Percentiles rank a stretch among this genome's conserved stretches.
Evolutionary conservation across 2,329 filamentous ascomycete genomes (phyloP).

Genomic region (Colletotrichum costaricense): DNA sequence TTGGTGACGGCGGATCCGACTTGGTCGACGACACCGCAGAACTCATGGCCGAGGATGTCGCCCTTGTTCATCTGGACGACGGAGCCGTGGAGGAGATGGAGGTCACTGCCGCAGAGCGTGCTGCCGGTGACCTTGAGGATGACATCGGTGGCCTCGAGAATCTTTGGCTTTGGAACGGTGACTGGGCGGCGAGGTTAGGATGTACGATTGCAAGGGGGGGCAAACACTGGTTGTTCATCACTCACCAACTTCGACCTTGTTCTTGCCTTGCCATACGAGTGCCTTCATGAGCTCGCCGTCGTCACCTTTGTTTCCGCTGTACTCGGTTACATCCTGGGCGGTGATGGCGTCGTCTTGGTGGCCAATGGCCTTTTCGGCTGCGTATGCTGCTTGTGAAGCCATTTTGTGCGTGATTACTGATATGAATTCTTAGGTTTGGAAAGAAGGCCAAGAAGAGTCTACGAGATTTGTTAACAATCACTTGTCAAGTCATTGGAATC

Average conservation of each 20-base stretch:
- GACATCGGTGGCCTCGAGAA: conserved; percentile 80
- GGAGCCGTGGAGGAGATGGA: conserved; percentile 66
- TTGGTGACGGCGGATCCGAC: conserved; percentile 66
- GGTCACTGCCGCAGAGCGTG: conserved; percentile 69
- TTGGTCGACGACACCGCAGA: conserved; percentile 66
- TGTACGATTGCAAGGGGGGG: too few relatives aligned
- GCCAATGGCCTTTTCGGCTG: conserved; percentile 74
- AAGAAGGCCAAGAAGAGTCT: background rate
- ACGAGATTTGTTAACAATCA: background rate
- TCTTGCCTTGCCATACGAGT: conserved; percentile 85
- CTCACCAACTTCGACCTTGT: conserved; percentile 75
- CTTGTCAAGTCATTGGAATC: background rate
- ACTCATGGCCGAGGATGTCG: conserved; percentile 75
- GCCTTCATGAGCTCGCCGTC: conserved; percentile 79
- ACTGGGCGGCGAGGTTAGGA: conserved; percentile 47
- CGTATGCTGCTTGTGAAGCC: conserved; percentile 74
- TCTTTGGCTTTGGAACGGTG: conserved; percentile 75
- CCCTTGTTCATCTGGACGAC: conserved; percentile 71
- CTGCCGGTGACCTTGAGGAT: conserved; percentile 81
- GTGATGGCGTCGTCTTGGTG: conserved; percentile 74
- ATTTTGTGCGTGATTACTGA: conserved; percentile 49
- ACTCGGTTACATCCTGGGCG: conserved; percentile 76
- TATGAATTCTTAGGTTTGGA: background rate
- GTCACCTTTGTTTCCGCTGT: conserved; percentile 55
- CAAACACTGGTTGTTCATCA: background rate